Evolutionary conservation across 2,329 filamentous ascomycete genomes (phyloP).

Genomic region (Ascosphaera apis): DNA sequence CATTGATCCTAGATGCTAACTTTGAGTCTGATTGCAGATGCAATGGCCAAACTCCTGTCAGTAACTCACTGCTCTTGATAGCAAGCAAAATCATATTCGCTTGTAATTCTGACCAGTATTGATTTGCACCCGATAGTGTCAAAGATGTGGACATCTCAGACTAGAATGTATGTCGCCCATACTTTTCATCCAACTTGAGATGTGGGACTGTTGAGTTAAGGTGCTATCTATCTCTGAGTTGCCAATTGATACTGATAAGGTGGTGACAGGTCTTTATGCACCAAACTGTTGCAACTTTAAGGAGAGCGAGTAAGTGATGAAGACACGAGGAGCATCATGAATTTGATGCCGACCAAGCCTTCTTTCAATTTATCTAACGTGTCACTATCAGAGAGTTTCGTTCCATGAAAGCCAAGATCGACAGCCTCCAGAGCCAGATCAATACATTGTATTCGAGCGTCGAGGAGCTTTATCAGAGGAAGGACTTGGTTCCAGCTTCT

Average conservation of each 20-base stretch:
- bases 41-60: conserved; percentile 35
- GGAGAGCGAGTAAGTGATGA: conserved; percentile 44
- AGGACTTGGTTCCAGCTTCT: conserved; percentile 5
- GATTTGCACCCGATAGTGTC: conserved; percentile 17
- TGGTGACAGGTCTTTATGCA: conserved; percentile 35
- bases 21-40: conserved; percentile 15
- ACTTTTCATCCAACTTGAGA: neutral
- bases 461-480: conserved; percentile 36
- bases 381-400: conserved; percentile 42
- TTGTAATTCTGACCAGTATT: neutral
- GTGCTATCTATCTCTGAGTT: conserved; percentile 1
- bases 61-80: neutral
- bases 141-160: conserved; percentile 39
- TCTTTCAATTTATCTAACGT: conserved; percentile 8
- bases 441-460: conserved; percentile 52
- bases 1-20: neutral
- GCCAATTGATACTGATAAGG: conserved; percentile 3
- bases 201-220: neutral
- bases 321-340: neutral
- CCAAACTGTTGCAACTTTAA: conserved; percentile 57
- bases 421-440: conserved; percentile 61
- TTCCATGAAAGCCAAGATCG: conserved; percentile 52
- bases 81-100: neutral
- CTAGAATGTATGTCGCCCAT: conserved; percentile 27
- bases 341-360: too few species aligned